Base-by-base conservation (phyloP, 1,139 yeast genomes). In the Saccharomyces uvarum region DNA sequence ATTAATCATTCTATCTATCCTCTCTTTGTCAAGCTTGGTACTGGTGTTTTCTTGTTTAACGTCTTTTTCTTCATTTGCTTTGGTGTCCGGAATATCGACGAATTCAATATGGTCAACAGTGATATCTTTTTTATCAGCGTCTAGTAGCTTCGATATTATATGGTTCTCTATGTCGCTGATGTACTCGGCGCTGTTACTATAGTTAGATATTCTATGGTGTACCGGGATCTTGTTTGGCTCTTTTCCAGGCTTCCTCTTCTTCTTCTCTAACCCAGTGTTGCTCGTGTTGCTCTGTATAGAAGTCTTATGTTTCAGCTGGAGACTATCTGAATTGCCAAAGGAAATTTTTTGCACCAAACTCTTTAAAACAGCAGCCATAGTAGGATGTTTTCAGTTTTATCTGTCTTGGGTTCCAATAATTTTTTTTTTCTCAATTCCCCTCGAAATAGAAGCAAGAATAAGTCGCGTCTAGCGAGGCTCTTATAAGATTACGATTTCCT, bases 1-100 rank as follows among this genome's bases (percentile, higher is more conserved):
- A 26, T 55, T 53, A 21, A 55, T 49, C 57, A 55, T 55, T 16
- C 41, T 42, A 4, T 47, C 51, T 11, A 48, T 44, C 16, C 32
- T 41, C 11, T 33, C 50, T 5, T 32, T 24, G 16, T 49, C 29
- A 11, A 55, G 49, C 19, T 55, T 16, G 13, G 26, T 50, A 24
- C 54, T 55, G 6, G 38, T 51, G 4, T 14, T 46, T 27, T 26
- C 28, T 21, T 24, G 29, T 13, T 46, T 47, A 14, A 9, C 44
- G 5, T 44, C 13, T 16, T 14, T 16, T 31, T 14, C 16, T 28
- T 16, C 32, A 47, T 47, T n/a, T 14, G 27, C 51, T 14, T 29
- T 19, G 3, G 11, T 19, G 16, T 53, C 46, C 19, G 47, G 41
- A 14, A 32, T 38, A 26, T 41, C 31, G 14, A 51, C 50, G 16